Conservation (phyloP, 2,329 filamentous ascomycete species). For the Celoporthe dispersa region DNA sequence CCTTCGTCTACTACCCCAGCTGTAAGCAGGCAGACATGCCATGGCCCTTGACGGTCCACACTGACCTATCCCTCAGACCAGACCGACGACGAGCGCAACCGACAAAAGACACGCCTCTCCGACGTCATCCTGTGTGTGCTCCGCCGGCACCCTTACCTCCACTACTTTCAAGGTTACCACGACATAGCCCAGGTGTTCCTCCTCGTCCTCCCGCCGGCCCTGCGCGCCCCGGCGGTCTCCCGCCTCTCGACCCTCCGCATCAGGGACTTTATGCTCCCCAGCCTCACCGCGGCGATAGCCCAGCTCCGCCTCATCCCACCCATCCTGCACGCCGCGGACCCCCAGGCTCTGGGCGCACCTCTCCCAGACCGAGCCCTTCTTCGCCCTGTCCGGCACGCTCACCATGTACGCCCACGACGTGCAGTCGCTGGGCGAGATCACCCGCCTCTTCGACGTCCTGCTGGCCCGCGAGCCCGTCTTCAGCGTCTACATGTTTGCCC, state of each 20-base stretch:
- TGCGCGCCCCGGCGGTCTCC: slow-evolving; percentile 67
- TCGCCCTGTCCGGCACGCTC: slow-evolving; percentile 88
- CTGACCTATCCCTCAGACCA: slow-evolving; percentile 53
- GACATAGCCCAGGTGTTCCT: slow-evolving; percentile 97
- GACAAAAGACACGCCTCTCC: slow-evolving; percentile 77
- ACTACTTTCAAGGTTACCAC: slow-evolving; percentile 98
- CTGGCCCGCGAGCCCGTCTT: slow-evolving; percentile 87
- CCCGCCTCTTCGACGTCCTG: slow-evolving; percentile 89
- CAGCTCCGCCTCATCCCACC: slow-evolving; percentile 89
- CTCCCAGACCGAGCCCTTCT: slow-evolving; percentile 82
- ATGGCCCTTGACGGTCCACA: neutral
- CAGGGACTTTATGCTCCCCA: slow-evolving; percentile 96
- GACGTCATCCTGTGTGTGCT: slow-evolving; percentile 80
- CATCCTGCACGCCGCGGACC: slow-evolving; percentile 75
- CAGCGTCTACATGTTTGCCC: slow-evolving; percentile 88
- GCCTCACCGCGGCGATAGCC: slow-evolving; percentile 75
- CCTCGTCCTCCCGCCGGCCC: slow-evolving; percentile 72
- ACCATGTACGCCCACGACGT: slow-evolving; percentile 98
- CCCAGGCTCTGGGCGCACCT: slow-evolving; percentile 74
- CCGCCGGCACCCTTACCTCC: slow-evolving; percentile 79
- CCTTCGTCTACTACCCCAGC: slow-evolving; percentile 95
- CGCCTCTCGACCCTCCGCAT: slow-evolving; percentile 90
- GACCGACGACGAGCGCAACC: slow-evolving; percentile 68
- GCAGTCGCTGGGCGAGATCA: slow-evolving; percentile 84
- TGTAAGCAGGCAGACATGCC: slow-evolving; percentile 55